Base-by-base conservation (phyloP, 2,329 filamentous ascomycete species). In the Diaporthe capsici region DNA sequence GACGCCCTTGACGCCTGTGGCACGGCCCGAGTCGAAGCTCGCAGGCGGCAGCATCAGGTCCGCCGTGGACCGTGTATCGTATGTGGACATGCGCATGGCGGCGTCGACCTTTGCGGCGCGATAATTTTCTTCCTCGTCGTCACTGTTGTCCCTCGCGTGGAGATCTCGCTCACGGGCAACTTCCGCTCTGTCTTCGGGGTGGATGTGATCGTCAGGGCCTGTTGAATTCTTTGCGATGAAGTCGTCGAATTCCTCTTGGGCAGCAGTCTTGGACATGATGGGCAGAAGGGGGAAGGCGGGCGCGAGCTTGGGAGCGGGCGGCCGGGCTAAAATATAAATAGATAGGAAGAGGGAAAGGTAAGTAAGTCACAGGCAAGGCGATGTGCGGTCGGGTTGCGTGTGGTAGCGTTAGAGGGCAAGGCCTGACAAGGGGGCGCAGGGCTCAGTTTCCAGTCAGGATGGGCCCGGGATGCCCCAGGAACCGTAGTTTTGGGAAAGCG, bases 1-100 rank as follows among this genome's bases (percentile, higher is more conserved):
- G 83, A 97, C 94, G 77, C 94, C 94, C 87, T 96, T 96, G 79
- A 95, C 94, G 63, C 94, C 94, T 3, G 94, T 96, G 79, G 94
- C 92, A 78, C 91, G 90, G 75, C 93, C 92, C 72, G 87, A 91
- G 82, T 94, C 91, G 81, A 93, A 93, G 74, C 87, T 89, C 17
- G 87, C 86, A 13, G 90, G 91, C 20, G 91, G 91, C 76, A 94
- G 90, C 81, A 88, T 89, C 80, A 94, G 84, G 75, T 87, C 87
- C 76, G 82, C 80, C 84, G 82, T 88, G 77, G 78, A 81, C 77
- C 80, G 85, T 79, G 80, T 87, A 78, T 82, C 88, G 78, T 89
- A 85, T 76, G 88, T 87, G 71, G 92, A 89, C 83, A 92, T 92
- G 80, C 92, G 88, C 91, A 93, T 93, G 80, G 88, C 90, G 79